phyloP scores from a whole-genome alignment of 345 rosid species.

The Gynandropsis gynandra region DNA sequence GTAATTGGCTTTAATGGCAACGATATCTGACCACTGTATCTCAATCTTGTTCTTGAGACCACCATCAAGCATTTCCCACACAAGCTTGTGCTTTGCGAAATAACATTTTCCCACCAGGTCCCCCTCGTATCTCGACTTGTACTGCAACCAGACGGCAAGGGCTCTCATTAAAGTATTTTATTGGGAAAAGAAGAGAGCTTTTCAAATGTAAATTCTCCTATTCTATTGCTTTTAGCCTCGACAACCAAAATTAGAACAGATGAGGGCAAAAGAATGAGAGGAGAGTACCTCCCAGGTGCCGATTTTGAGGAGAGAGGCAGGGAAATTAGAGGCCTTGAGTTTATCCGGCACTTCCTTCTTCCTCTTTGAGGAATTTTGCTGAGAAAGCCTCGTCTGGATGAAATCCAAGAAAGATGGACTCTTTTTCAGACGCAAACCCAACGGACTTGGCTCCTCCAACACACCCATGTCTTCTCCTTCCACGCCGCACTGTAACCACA shows the following conservation, averaged over 20 bases:
- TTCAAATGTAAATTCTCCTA: no score
- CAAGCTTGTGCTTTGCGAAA: constrained; percentile 70
- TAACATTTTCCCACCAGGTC: constrained; percentile 74
- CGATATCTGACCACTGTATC: constrained; percentile 73
- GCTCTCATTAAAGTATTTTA: background rate
- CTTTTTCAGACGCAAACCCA: constrained; percentile 58
- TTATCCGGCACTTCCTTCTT: constrained; percentile 34
- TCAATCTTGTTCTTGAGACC: constrained; percentile 72
- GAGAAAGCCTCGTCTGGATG: constrained; percentile 55
- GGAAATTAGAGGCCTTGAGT: constrained; percentile 66
- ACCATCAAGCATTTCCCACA: constrained; percentile 81
- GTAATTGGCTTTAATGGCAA: constrained; percentile 52
- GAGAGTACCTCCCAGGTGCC: constrained; percentile 68
- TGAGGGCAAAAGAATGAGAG: background rate
- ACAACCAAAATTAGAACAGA: no score
- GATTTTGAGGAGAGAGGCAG: constrained; percentile 48
- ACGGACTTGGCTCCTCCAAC: constrained; percentile 61
- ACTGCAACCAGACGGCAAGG: constrained; percentile 28
- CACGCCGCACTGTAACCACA: background rate
- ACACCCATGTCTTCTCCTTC: constrained; percentile 28
- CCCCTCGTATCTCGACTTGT: constrained; percentile 59
- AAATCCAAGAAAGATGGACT: constrained; percentile 58
- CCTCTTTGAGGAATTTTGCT: constrained; percentile 23
- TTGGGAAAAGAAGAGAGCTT: no score
- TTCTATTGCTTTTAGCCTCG: no score